These are phyloP conservation scores for Neopestalotiopsis sp. DNA, from an alignment of 2,329 filamentous ascomycete species.

Conservation along the genomic window DNA sequence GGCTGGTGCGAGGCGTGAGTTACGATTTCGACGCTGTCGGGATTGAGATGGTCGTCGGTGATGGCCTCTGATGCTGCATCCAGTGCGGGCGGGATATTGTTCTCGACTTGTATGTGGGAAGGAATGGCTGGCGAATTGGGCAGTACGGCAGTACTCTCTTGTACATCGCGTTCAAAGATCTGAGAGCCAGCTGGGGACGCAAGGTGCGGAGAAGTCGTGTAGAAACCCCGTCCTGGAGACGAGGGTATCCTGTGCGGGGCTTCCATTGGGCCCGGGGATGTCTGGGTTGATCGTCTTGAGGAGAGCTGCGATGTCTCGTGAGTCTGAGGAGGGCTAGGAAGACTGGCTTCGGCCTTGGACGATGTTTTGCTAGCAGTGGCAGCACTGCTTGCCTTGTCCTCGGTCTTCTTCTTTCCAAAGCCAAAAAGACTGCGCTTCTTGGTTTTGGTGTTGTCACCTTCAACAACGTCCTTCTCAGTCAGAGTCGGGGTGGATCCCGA, in stretches of 20 bases:
- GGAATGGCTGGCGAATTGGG: slow-evolving; percentile 87
- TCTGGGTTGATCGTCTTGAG: slow-evolving; percentile 44
- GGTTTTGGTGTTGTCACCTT: slow-evolving; percentile 43
- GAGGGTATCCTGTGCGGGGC: slow-evolving; percentile 56
- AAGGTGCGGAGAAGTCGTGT: slow-evolving; percentile 74
- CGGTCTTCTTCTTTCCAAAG: slow-evolving; percentile 66
- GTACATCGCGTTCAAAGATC: slow-evolving; percentile 95
- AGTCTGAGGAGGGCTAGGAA: slow-evolving; percentile 37
- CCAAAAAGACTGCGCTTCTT: slow-evolving; percentile 66
- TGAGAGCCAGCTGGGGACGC: slow-evolving; percentile 79
- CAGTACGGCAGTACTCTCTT: slow-evolving; percentile 73
- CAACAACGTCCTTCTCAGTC: slow-evolving; percentile 32
- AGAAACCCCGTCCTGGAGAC: slow-evolving; percentile 69
- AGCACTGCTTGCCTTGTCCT: slow-evolving; percentile 42
- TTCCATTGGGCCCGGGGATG: slow-evolving; percentile 50
- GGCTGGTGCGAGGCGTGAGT: slow-evolving; percentile 86
- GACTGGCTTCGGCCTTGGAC: slow-evolving; percentile 36
- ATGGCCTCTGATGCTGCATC: slow-evolving; percentile 93
- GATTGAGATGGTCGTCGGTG: slow-evolving; percentile 83
- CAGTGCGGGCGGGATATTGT: slow-evolving; percentile 89
- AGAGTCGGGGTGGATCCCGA: slow-evolving; percentile 40
- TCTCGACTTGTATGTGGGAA: slow-evolving; percentile 90
- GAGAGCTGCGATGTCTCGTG: slow-evolving; percentile 41
- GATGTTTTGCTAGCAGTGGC: slow-evolving; percentile 35
- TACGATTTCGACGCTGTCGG: slow-evolving; percentile 90